These are phyloP conservation scores for Xylariaceae sp. DNA, from an alignment of 2,329 filamentous ascomycete species.

Conservation along the genomic window DNA sequence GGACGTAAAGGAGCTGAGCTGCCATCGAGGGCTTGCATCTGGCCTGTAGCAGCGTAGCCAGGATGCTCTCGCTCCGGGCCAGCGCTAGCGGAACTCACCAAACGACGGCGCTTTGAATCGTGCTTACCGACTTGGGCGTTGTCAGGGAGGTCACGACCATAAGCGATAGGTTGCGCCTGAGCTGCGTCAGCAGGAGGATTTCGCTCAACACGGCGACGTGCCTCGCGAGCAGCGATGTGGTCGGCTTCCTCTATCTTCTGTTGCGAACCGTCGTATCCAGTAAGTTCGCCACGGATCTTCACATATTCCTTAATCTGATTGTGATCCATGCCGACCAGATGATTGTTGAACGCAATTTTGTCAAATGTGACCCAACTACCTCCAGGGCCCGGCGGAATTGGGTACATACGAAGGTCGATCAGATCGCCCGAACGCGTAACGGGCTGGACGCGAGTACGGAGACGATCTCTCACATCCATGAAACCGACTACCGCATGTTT, in stretches of 20 bases:
- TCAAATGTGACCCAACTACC: conserved; percentile 62
- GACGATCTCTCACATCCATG: conserved; percentile 55
- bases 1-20: conserved; percentile 1
- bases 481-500: conserved; percentile 59
- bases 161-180: conserved; percentile 44
- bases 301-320: conserved; percentile 59
- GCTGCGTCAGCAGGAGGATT: conserved; percentile 42
- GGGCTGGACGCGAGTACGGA: conserved; percentile 54
- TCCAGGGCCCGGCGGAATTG: conserved; percentile 51
- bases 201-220: conserved; percentile 39
- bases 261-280: conserved; percentile 26
- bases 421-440: conserved; percentile 44
- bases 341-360: conserved; percentile 52
- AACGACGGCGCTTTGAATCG: conserved; percentile 46
- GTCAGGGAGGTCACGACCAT: conserved; percentile 46
- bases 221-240: conserved; percentile 42
- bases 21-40: conserved; percentile 3
- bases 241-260: conserved; percentile 39
- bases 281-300: conserved; percentile 43
- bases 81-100: conserved; percentile 34
- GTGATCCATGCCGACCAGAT: conserved; percentile 51
- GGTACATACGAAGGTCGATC: conserved; percentile 41
- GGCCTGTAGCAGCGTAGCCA: not conserved
- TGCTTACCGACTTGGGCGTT: conserved; percentile 33
- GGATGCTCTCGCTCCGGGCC: conserved; percentile 32